Evolutionary conservation across 2,329 filamentous ascomycete species (phyloP), one percentile per base, ranked within the genome.

Genomic region (Fusarium decemcellulare): DNA sequence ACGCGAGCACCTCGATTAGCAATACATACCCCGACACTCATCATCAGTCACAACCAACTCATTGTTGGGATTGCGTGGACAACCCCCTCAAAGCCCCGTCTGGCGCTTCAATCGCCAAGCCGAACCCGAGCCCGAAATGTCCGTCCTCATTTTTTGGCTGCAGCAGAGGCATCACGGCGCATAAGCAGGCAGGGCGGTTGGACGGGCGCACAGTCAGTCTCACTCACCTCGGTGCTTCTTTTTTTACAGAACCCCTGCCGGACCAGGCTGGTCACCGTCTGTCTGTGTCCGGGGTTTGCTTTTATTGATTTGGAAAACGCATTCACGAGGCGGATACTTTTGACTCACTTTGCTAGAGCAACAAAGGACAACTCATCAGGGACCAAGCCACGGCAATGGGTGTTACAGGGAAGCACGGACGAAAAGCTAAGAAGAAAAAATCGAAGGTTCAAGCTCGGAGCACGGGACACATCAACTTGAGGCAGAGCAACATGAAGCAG

Each of bases 311-410:
- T 58, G 55, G 37, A 50, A 50, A 16, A 23, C 23, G 23, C 23
- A 16, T 40, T 23, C 10, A 55, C 30, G 32, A 57, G 57, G 62
- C 66, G 66, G 52, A 50, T 43, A 55, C 32, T 23, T 34, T 30
- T 70, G 67, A 70, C 51, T 70, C 63, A 68, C 63, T 56, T 68
- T 65, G 59, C 59, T 34, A 50, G 67, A 67, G 67, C 61, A 69
- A 69, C 66, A 69, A 32, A 34, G 67, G 48, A 70, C 67, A 70
- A 61, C 67, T 58, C 67, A 70, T 64, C 63, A 55, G 56, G 55
- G 59, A 48, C 59, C 60, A 71, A 70, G 67, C 63, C 65, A 55
- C 53, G 32, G 50, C 43, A 29, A 51, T 29, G 18, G 18, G 27
- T 57, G 62, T 63, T 63, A 67, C 53, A 48, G 10, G 15, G 23